Conservation (phyloP, 129 eudicot species). For the sunflower (Helianthus annuus) region HanXRQr2.0-SUNRISE NC_035446.2:133680779-133681278, state of each 20-base stretch:
- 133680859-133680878: slow-evolving; percentile 14
- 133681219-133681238: too few species aligned
- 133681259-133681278: too few species aligned
- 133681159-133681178: too few species aligned
- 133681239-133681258: too few species aligned
- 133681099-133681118: too few species aligned
- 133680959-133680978: slow-evolving; percentile 21
- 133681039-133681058: neutral
- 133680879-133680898: slow-evolving; percentile 12
- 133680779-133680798: slow-evolving; percentile 84
- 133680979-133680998: slow-evolving; percentile 16
- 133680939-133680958: slow-evolving; percentile 25
- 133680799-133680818: slow-evolving; percentile 46
- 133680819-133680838: slow-evolving; percentile 11
- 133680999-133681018: neutral
- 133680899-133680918: slow-evolving; percentile 7
- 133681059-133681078: neutral
- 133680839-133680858: slow-evolving; percentile 3
- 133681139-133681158: too few species aligned
- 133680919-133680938: slow-evolving; percentile 10
- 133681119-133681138: too few species aligned
- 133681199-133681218: too few species aligned
- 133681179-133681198: too few species aligned
- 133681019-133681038: neutral
- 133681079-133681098: neutral